Conservation (phyloP, 1,284 basidiomycete genomes). For the Marasmius fiardii region DNA sequence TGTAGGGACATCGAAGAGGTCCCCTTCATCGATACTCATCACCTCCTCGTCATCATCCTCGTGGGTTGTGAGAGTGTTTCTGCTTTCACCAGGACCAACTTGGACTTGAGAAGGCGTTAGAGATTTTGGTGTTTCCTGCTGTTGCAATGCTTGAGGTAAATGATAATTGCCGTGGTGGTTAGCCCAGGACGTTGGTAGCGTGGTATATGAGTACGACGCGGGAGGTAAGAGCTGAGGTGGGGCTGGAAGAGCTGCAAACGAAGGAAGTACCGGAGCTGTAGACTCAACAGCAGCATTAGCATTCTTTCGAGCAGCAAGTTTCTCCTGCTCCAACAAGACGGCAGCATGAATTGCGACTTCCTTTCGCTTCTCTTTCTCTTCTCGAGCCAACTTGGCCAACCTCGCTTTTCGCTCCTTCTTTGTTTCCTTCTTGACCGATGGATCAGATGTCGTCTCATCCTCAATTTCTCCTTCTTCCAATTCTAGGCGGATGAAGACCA, state of each 20-base stretch:
- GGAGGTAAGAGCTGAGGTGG: neutral
- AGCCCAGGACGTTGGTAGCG: too few relatives aligned
- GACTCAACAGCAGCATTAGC: neutral
- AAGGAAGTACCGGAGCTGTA: neutral
- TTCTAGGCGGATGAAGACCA: conserved; percentile 30
- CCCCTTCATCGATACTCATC: conserved; percentile 14
- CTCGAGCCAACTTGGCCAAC: conserved; percentile 23
- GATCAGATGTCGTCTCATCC: conserved; percentile 18
- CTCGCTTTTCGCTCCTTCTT: conserved; percentile 38
- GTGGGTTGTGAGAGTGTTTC: conserved; percentile 3
- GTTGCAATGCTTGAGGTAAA: too few relatives aligned
- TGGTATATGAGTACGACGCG: too few relatives aligned
- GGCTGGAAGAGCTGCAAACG: neutral
- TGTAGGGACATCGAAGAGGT: conserved; percentile 5
- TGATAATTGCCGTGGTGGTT: too few relatives aligned
- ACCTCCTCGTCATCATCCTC: neutral
- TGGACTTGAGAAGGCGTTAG: too few relatives aligned
- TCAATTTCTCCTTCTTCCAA: conserved; percentile 39
- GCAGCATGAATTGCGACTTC: neutral
- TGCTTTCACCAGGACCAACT: neutral
- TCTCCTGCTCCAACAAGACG: conserved; percentile 12
- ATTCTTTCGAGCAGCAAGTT: neutral
- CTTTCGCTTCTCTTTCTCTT: conserved; percentile 29
- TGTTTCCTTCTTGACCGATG: conserved; percentile 30
- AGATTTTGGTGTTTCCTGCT: too few relatives aligned